Conservation (phyloP, 75 land plant genomes). For the Cryptomeria japonica region DNA sequence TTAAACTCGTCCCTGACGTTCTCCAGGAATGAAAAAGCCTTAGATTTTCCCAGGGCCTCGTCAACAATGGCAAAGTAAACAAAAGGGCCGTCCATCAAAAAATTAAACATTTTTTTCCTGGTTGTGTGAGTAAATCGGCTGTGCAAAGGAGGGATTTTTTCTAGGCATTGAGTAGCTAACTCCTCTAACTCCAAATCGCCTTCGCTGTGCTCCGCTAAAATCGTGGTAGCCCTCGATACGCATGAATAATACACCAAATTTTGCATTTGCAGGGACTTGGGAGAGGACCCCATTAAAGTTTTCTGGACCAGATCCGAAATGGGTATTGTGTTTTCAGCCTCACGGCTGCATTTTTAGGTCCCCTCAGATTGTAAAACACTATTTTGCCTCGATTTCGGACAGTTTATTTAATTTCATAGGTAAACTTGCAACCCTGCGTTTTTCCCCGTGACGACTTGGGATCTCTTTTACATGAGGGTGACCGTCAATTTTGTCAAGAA, state of each 20-base stretch:
- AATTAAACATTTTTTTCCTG: slow-evolving; percentile 18
- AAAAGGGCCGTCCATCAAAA: slow-evolving; percentile 31
- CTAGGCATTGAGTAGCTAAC: slow-evolving; percentile 39
- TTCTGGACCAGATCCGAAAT: neutral
- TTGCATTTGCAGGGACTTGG: slow-evolving; percentile 15
- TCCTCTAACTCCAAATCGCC: slow-evolving; percentile 23
- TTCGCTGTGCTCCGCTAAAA: slow-evolving; percentile 37
- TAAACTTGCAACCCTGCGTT: too few species aligned
- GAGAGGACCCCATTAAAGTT: neutral
- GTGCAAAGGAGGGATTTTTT: slow-evolving; percentile 33
- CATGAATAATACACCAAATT: slow-evolving; percentile 49
- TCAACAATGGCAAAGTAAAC: slow-evolving; percentile 38
- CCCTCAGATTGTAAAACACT: neutral
- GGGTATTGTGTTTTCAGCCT: neutral
- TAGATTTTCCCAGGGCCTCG: slow-evolving; percentile 26
- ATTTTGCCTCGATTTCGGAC: neutral
- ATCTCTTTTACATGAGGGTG: neutral
- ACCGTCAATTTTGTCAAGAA: neutral
- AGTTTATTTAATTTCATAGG: neutral
- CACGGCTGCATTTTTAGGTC: neutral
- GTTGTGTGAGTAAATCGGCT: slow-evolving; percentile 41
- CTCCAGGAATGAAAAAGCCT: slow-evolving; percentile 28
- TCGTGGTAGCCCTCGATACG: slow-evolving; percentile 30
- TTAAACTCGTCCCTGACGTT: slow-evolving; percentile 23
- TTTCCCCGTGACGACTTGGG: neutral